Evolutionary conservation across 2,329 filamentous ascomycete species (phyloP), one percentile per base, ranked within the genome.

Genomic region (Xenoacremonium recifei): DNA sequence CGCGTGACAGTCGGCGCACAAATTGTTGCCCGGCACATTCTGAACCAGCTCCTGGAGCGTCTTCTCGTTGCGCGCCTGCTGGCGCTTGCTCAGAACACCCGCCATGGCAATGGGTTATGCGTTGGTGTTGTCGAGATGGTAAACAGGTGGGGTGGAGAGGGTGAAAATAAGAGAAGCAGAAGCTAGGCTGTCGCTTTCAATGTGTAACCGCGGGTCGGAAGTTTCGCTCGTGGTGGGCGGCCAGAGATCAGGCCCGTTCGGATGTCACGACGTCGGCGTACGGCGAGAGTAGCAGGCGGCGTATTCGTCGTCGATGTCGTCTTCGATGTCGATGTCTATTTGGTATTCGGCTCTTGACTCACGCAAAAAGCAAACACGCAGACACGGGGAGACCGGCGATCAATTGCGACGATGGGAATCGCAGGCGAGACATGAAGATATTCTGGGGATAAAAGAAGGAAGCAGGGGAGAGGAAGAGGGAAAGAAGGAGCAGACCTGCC

Each of bases 31-130:
- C 7, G 90, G 80, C 9, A 95, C 57, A 27, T 75, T 82, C 54
- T 87, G 87, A 54, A 97, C 85, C 50, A 99, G 80, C 35, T 97
- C 92, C 62, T 96, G 89, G 53, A 99, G 76, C 42, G 82, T 75
- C 64, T 89, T 89, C 74, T 99, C 93, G 68, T 99, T 96, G 70
- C 93, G 91, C 75, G 87, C 89, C 77, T 96, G 92, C 73, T 96
- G 89, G 70, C 93, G 89, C 79, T 97, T 99, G 76, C 85, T 96
- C 65, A 95, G 75, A 33, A 82, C 76, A 41, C 79, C 77, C 42
- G 87, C 79, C 87, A 91, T 93, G 53, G 35, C 48, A 48, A 27
- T 46, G 39, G 35, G n/a, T n/a, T 40, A 20, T 37, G n/a, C 16
- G 33, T 21, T 40, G 38, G 38, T 35, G 20, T 11, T 16, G 29